A percentile compares a stretch with the other conserved stretches of the same genome.
Evolutionary conservation across 257 asterid species (phyloP).

Genomic region (Penstemon barbatus): DNA sequence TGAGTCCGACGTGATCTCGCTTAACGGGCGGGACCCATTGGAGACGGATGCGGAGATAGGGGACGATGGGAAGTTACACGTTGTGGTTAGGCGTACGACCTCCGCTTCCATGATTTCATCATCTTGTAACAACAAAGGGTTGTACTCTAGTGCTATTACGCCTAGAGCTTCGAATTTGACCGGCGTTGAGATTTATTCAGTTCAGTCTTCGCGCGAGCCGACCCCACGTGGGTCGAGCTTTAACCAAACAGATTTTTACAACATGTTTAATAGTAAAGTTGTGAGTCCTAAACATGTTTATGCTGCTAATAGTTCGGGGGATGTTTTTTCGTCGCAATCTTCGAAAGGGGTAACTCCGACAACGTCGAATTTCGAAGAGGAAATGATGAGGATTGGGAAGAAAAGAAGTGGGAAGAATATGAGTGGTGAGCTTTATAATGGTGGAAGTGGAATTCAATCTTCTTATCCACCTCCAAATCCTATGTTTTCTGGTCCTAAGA

Average conservation of each 20-base stretch:
- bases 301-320: conserved; percentile 6
- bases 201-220: conserved; percentile 78
- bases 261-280: conserved; percentile 44
- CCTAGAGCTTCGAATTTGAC: conserved; percentile 81
- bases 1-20: conserved; percentile 78
- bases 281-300: conserved; percentile 50
- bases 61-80: conserved; percentile 79
- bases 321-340: conserved; percentile 25
- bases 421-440: conserved; percentile 38
- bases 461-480: conserved; percentile 73
- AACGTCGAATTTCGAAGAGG: conserved; percentile 81
- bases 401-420: conserved; percentile 23
- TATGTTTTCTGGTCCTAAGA: conserved; percentile 61
- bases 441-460: conserved; percentile 26
- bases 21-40: conserved; percentile 71
- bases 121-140: conserved; percentile 37
- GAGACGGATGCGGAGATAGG: conserved; percentile 79
- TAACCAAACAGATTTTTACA: conserved; percentile 73
- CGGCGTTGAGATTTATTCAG: conserved; percentile 85
- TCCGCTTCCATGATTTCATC: conserved; percentile 66
- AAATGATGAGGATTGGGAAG: background rate
- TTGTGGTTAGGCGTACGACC: conserved; percentile 73
- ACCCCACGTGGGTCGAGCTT: conserved; percentile 93
- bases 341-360: conserved; percentile 78
- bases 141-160: conserved; percentile 46